Conservation (phyloP, 2,329 filamentous ascomycete species). For the Aureobasidium melanogenum region DNA sequence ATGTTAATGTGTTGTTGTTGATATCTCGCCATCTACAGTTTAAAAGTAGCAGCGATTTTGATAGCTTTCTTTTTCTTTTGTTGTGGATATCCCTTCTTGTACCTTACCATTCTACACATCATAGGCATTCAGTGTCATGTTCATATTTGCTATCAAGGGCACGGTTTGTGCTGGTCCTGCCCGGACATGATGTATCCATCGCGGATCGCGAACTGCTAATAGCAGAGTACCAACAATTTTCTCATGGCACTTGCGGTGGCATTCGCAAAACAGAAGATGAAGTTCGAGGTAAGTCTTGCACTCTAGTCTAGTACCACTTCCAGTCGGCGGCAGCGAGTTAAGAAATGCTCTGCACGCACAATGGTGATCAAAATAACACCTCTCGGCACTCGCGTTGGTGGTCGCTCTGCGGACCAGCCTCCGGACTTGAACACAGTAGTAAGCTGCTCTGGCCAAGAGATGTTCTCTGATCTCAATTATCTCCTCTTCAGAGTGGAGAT, state of each 20-base stretch:
- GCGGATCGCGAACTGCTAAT: neutral
- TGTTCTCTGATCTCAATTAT: neutral
- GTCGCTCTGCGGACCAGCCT: neutral
- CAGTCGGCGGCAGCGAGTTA: neutral
- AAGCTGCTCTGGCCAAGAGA: neutral
- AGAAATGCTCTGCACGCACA: no score
- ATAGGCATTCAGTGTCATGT: constrained; percentile 5
- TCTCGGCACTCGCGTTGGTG: no score
- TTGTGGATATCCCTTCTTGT: constrained; percentile 10
- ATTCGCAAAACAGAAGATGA: neutral
- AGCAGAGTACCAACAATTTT: neutral
- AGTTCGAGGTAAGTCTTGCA: neutral
- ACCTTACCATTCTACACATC: constrained; percentile 3
- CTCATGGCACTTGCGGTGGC: neutral
- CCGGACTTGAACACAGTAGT: neutral
- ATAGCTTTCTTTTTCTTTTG: constrained; percentile 9
- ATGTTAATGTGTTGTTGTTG: neutral
- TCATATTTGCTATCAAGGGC: neutral
- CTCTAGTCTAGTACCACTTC: neutral
- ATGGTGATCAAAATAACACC: neutral
- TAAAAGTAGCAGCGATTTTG: neutral
- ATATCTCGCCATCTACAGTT: neutral
- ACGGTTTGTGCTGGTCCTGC: neutral
- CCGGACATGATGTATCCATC: neutral
- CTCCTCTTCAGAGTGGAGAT: neutral